These are phyloP conservation scores for Aplosporella prunicola DNA, from an alignment of 2,329 filamentous ascomycete genomes.

Conservation along the genomic window DNA sequence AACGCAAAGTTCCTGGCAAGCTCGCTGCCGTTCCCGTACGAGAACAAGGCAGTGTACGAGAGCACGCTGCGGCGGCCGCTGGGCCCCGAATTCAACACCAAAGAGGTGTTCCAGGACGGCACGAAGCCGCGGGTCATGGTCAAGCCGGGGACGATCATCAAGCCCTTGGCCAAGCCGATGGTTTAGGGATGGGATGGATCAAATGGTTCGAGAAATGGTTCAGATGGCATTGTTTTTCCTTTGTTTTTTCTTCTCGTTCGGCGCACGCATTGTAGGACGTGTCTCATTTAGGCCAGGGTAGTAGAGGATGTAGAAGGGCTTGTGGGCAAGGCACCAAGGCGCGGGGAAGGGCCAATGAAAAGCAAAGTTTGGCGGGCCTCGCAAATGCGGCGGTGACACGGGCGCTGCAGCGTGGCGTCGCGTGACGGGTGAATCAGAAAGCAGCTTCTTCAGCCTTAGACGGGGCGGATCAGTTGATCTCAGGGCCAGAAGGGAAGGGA, in stretches of 20 bases:
- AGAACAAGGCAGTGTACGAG: constrained; percentile 83
- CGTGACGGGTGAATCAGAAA: no score
- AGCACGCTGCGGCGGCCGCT: constrained; percentile 75
- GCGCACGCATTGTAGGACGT: constrained; percentile 6
- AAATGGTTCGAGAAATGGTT: constrained; percentile 2
- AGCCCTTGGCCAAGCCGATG: constrained; percentile 72
- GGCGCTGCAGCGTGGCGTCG: no score
- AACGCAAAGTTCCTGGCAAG: constrained; percentile 82
- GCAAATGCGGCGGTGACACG: no score
- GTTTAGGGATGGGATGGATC: constrained; percentile 27
- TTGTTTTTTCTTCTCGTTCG: no score
- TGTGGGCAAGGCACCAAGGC: constrained; percentile 3
- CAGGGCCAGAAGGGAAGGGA: no score
- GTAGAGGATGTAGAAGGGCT: constrained; percentile 1
- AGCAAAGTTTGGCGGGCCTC: no score
- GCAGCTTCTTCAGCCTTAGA: no score
- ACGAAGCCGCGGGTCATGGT: constrained; percentile 84
- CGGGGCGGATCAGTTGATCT: no score
- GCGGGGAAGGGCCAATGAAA: no score
- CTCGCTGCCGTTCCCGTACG: constrained; percentile 79
- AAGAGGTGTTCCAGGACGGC: constrained; percentile 80
- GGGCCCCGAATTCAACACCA: constrained; percentile 93
- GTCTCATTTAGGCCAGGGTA: constrained; percentile 8
- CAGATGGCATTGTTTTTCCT: no score
- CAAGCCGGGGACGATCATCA: constrained; percentile 80